Evolutionary conservation across 208 protist genomes (phyloP).

Genomic region (Vickermania spadyakhi): DNA sequence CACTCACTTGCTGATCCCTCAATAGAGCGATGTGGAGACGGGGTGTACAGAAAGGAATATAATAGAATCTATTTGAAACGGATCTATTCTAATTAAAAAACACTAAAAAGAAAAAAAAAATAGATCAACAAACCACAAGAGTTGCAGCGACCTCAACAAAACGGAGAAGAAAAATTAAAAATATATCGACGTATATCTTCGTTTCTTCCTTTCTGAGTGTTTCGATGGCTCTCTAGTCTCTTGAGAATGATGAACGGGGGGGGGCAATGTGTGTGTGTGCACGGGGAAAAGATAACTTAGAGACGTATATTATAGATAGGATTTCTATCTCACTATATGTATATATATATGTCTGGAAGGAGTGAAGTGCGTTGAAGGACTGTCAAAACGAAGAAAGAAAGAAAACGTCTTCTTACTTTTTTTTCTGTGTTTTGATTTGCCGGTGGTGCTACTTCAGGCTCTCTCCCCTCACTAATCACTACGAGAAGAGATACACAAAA

Average conservation of each 20-base stretch:
- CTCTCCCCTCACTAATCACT: no score
- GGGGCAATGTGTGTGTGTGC: no score
- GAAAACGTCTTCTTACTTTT: no score
- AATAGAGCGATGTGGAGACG: slow-evolving; percentile 2
- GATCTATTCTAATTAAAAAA: no score
- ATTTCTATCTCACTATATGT: no score
- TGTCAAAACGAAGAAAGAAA: no score
- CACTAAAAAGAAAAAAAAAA: slow-evolving; percentile 12
- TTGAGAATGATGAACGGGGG: neutral
- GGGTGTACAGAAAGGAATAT: neutral
- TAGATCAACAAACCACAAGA: slow-evolving; percentile 2
- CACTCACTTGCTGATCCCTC: no score
- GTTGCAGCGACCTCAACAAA: slow-evolving; percentile 2
- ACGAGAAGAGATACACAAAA: no score
- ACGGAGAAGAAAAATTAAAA: neutral
- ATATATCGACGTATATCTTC: neutral
- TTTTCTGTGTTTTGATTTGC: no score
- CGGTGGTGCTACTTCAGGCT: no score
- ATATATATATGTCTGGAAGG: no score
- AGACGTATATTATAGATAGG: neutral
- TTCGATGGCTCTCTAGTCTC: neutral
- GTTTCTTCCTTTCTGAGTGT: slow-evolving; percentile 5
- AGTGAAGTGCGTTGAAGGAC: no score
- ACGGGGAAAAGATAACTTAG: neutral
- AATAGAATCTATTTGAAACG: neutral